These are phyloP conservation scores for Suhomyces bribrorum DNA, from an alignment of 1,139 yeast species.

Conservation along the genomic window DNA sequence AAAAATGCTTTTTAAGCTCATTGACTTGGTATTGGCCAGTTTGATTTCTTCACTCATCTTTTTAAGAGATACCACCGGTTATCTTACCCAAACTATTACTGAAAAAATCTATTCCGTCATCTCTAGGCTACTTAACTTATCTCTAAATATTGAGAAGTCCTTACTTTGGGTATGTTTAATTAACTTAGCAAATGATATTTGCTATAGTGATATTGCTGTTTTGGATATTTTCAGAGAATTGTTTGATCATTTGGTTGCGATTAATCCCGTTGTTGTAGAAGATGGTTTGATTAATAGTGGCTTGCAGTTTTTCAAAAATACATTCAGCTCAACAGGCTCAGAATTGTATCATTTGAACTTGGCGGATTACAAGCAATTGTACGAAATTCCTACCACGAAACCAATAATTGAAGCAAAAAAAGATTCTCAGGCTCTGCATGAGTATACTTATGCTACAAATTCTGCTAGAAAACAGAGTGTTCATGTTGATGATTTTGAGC, in stretches of 20 bases:
- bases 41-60: constrained; percentile 18
- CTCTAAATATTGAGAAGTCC: constrained; percentile 11
- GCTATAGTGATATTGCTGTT: constrained; percentile 29
- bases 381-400: background rate
- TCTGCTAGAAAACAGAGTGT: constrained; percentile 33
- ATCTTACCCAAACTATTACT: background rate
- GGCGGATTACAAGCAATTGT: constrained; percentile 1
- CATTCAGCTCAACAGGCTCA: constrained; percentile 16
- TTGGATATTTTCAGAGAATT: constrained; percentile 23
- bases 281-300: constrained; percentile 29
- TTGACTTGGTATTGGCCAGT: constrained; percentile 22
- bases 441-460: constrained; percentile 11
- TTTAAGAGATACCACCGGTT: background rate
- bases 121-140: constrained; percentile 5
- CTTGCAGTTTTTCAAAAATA: constrained; percentile 25
- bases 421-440: background rate
- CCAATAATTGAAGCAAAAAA: background rate
- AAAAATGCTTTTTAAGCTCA: constrained; percentile 18
- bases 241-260: constrained; percentile 20
- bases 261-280: constrained; percentile 13
- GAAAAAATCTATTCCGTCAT: constrained; percentile 11
- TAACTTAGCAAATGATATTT: constrained; percentile 32
- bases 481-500: constrained; percentile 32
- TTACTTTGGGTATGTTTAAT: constrained; percentile 31
- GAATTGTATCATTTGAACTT: background rate